Base-by-base conservation (phyloP, 768 basidiomycete genomes). In the Mrakia gelida region DNA sequence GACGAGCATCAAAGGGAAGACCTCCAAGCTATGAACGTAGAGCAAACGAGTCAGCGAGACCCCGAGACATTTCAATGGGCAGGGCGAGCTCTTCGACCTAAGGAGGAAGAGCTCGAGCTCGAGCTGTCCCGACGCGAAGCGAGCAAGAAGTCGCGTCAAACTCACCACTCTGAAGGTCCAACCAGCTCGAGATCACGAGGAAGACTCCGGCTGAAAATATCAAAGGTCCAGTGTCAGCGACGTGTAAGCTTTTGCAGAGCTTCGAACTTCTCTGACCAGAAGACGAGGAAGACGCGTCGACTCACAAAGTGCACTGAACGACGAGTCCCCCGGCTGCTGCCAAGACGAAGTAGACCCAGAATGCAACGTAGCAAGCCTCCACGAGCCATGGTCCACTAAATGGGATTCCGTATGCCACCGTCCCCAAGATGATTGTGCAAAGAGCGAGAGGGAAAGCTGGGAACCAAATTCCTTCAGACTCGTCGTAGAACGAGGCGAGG, bases 1-100 rank as follows among this genome's bases (percentile, higher is more conserved):
- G 67, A 52, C 54, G n/a, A 80, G 75, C 80, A 80, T 78, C 30
- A 80, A 18, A 15, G 80, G 80, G 52, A 78, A 80, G 28, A 75
- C 38, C 30, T 80, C 80, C 1, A 80, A 71, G 18, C 54, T 56
- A 6, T 21, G 54, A 23, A 56, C 54, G 5, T 3, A 45, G 15
- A 45, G 45, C 9, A 45, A 15, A 45, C 5, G 41, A 43, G 6
- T 5, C 6, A 43, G 11, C 41, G 41, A 43, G 11, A 5, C 41
- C 6, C 5, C 41, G 41, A n/a, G n/a, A n/a, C n/a, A n/a, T n/a
- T n/a, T n/a, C n/a, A n/a, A n/a, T 38, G 38, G 38, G 8, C 4
- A 8, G 38, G 8, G 38, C 38, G 8, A 38, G 38, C 4, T 38
- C 38, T 38, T 38, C 38, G 38, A 38, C 38, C 38, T 3, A 38